phyloP scores from a whole-genome alignment of 2,329 filamentous ascomycete species.

The Sporothrix inflata region DNA sequence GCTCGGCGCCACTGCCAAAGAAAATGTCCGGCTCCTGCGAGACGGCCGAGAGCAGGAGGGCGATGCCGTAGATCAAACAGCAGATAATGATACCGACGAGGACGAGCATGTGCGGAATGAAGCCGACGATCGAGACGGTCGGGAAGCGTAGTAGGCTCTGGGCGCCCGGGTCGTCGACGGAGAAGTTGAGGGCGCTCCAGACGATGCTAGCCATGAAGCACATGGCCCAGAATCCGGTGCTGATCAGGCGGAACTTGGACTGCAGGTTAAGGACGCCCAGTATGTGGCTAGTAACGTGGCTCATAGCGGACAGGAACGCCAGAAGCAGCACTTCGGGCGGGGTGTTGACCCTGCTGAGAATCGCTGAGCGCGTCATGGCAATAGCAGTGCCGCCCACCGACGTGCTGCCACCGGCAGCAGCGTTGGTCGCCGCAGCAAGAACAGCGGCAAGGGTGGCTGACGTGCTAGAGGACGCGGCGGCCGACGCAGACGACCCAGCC shows the following conservation, averaged over 20 bases:
- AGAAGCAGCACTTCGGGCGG: conserved; percentile 87
- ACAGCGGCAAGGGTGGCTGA: conserved; percentile 39
- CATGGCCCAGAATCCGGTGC: conserved; percentile 85
- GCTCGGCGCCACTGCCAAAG: background rate
- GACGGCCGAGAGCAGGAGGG: conserved; percentile 74
- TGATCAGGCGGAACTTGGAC: conserved; percentile 76
- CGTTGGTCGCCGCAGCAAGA: conserved; percentile 19
- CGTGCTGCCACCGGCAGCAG: conserved; percentile 31
- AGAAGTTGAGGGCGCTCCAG: conserved; percentile 70
- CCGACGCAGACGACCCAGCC: background rate
- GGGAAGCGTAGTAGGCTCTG: conserved; percentile 82
- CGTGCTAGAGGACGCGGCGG: conserved; percentile 38
- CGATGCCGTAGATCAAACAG: conserved; percentile 73
- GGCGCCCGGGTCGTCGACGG: conserved; percentile 60
- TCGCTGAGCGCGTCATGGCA: conserved; percentile 63
- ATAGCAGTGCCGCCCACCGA: conserved; percentile 44
- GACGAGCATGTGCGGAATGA: conserved; percentile 91
- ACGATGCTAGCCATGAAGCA: conserved; percentile 87
- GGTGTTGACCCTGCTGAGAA: conserved; percentile 81
- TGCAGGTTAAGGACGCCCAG: conserved; percentile 82
- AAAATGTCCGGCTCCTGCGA: conserved; percentile 34
- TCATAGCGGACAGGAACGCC: conserved; percentile 84
- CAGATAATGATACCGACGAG: conserved; percentile 78
- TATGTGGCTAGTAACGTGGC: conserved; percentile 81
- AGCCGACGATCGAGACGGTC: conserved; percentile 91